phyloP scores from a whole-genome alignment of 2,329 filamentous ascomycete species.

The Lecanicillium sp. region DNA sequence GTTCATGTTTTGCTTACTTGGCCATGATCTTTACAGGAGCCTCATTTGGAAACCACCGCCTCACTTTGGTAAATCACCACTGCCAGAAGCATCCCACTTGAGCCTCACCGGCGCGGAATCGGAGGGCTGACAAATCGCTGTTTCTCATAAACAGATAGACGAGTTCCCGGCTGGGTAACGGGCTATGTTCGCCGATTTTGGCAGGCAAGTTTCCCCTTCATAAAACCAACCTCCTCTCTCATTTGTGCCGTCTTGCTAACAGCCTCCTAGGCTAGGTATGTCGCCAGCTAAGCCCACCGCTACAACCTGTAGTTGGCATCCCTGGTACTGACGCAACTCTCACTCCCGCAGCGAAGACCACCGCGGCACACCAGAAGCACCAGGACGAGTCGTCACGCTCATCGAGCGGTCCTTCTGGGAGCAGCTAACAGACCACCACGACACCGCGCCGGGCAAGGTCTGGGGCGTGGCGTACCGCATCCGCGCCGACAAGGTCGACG shows the following conservation, averaged over 20 bases:
- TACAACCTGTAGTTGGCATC: no score
- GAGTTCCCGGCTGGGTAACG: constrained; percentile 82
- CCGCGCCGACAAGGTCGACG: constrained; percentile 58
- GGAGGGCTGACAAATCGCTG: not conserved
- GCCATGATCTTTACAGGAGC: constrained; percentile 56
- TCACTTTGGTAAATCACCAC: constrained; percentile 64
- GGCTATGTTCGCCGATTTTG: constrained; percentile 95
- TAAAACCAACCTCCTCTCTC: not conserved
- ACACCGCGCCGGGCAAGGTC: constrained; percentile 55
- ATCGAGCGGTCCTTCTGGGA: constrained; percentile 82
- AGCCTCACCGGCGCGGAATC: not conserved
- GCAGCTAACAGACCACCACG: constrained; percentile 61
- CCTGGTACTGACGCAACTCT: constrained; percentile 8
- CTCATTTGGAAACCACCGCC: constrained; percentile 98
- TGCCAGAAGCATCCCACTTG: no score
- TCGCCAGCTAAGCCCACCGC: not conserved
- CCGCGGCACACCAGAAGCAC: constrained; percentile 78
- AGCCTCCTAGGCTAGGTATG: constrained; percentile 24
- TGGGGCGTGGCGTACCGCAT: constrained; percentile 95
- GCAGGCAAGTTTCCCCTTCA: constrained; percentile 62
- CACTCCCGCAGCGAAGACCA: constrained; percentile 69
- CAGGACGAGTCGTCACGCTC: constrained; percentile 87
- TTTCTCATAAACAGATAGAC: constrained; percentile 51
- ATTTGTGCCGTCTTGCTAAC: constrained; percentile 8
- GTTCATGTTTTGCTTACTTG: constrained; percentile 10